Evolutionary conservation across 83 land plant species (phyloP).

Genomic region (Picea engelmannii): DNA sequence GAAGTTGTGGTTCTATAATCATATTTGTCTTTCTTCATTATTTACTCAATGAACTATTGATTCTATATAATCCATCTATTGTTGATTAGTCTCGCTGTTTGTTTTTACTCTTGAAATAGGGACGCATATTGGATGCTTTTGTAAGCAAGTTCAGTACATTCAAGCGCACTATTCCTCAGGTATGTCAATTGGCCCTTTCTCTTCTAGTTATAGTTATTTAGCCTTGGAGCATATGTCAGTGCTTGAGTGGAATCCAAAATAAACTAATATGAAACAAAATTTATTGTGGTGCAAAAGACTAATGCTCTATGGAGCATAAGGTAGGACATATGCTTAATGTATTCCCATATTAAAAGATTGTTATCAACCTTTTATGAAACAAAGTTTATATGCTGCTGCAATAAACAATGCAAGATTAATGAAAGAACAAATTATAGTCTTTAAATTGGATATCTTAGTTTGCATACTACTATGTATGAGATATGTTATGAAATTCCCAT

Average conservation of each 20-base stretch:
- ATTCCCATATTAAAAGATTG: no score
- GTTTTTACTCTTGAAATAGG: conserved; percentile 42
- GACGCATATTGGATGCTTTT: conserved; percentile 98
- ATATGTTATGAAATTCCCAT: no score
- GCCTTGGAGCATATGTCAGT: not conserved
- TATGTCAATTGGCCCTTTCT: conserved; percentile 15
- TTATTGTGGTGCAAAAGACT: no score
- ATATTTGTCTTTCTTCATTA: not conserved
- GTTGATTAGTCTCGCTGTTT: not conserved
- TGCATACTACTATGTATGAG: no score
- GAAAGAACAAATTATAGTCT: no score
- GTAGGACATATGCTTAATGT: no score
- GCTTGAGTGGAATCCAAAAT: not conserved
- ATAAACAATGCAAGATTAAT: no score
- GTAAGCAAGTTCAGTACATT: conserved; percentile 97
- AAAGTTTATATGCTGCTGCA: no score
- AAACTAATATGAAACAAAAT: no score
- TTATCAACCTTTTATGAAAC: no score
- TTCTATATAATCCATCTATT: not conserved
- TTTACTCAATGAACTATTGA: not conserved
- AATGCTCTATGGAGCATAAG: no score
- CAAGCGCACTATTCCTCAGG: conserved; percentile 93
- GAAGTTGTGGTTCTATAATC: not conserved
- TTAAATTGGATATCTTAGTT: no score
- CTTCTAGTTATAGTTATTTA: not conserved